Evolutionary conservation across 306 rosid species (phyloP), one percentile per base, ranked within the genome.

Genomic region (Dalbergia cochinchinensis): DNA sequence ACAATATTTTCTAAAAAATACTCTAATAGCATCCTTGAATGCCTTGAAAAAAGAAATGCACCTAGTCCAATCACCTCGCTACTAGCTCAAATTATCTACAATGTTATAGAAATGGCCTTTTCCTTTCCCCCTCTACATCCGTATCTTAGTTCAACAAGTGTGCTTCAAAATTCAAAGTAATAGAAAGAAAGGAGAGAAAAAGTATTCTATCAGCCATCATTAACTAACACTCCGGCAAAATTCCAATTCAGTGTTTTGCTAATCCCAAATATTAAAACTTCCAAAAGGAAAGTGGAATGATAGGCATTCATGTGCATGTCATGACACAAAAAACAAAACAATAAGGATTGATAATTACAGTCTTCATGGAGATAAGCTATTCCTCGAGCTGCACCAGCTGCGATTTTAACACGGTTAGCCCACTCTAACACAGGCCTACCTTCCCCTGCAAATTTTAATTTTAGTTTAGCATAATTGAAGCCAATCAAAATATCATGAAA

Each of bases 321-420:
- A 70, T 11, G 79, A 64, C 68, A 3, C 18, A 60, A 37, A 65
- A 65, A 59, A 22, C 3, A 69, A 62, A 50, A 26, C 16, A 47
- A 58, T 39, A 73, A 65, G 77, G 88, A 70, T 64, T 67, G 77
- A 50, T 58, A 79, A 77, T 87, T 91, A 95, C 99, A 95, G 81
- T 92, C 99, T 86, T 95, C 99, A 82, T 95, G 98, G 73, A 95
- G 99, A 86, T 95, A 95, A 7, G 97, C 92, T 22, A 95, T 82
- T 82, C 99, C 99, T 64, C 96, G 97, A 78, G 98, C 96, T 75
- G 99, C 92, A 72, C 99, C 98, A 73, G 91, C 90, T 53, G 98
- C 99, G 50, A 92, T 85, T 85, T 84, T 95, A 50, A 90, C 85
- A 73, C 98, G 99, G 62, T 63, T 91, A 77, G 73, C 81, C 99